phyloP scores from a whole-genome alignment of 495 filamentous ascomycete species.

The Podospora didyma region DNA sequence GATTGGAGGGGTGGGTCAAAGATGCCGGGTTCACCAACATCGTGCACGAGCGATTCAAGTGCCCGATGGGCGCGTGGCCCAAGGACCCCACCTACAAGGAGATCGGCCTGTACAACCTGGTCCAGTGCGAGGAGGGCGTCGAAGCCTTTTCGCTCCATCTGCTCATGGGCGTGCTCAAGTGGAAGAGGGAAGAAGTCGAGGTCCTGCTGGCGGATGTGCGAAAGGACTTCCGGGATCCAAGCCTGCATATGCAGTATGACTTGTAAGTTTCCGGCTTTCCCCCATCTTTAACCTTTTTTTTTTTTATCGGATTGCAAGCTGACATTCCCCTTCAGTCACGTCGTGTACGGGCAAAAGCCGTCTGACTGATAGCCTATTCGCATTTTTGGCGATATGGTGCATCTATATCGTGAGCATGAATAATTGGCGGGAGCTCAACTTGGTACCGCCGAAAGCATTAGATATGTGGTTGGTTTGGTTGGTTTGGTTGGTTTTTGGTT shows the following conservation, averaged over 20 bases:
- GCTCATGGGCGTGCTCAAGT: conserved; percentile 53
- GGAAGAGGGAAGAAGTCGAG: conserved; percentile 50
- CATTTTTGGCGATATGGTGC: too few species aligned
- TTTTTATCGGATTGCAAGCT: not conserved
- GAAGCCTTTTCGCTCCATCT: conserved; percentile 38
- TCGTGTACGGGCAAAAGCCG: conserved; percentile 7
- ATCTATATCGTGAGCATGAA: too few species aligned
- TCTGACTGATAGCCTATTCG: not conserved
- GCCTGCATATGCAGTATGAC: conserved; percentile 38
- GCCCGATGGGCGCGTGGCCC: conserved; percentile 58
- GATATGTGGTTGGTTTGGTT: too few species aligned
- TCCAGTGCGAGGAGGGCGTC: conserved; percentile 39
- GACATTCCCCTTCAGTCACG: not conserved
- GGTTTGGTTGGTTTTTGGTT: too few species aligned
- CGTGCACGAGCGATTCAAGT: conserved; percentile 43
- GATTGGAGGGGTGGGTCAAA: conserved; percentile 37
- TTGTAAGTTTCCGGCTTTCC: conserved; percentile 2
- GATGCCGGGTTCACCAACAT: conserved; percentile 56
- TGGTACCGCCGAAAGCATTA: too few species aligned
- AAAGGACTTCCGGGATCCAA: conserved; percentile 50
- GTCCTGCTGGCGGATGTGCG: conserved; percentile 51
- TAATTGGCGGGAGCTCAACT: too few species aligned
- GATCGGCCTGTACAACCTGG: conserved; percentile 42
- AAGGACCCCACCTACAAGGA: conserved; percentile 49
- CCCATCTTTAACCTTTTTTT: not conserved